phyloP scores from a whole-genome alignment of 116 monocot genomes.

The Posidonia oceanica region DNA sequence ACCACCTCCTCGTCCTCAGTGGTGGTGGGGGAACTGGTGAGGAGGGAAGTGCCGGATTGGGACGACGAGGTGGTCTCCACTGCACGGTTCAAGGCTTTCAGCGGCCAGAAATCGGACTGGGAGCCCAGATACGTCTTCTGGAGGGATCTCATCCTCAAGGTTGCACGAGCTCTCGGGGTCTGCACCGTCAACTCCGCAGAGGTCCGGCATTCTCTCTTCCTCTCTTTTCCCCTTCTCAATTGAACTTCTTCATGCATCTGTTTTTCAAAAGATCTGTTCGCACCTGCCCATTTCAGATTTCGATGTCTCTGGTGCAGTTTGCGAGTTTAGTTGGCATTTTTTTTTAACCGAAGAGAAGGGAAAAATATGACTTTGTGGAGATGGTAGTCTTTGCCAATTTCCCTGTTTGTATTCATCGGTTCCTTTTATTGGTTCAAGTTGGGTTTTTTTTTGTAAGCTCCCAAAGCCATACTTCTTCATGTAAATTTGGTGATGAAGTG shows the following conservation, averaged over 20 bases:
- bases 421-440: no score
- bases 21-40: constrained; percentile 40
- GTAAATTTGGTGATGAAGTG: no score
- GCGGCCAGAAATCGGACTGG: constrained; percentile 87
- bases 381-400: no score
- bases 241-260: background rate
- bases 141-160: constrained; percentile 62
- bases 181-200: constrained; percentile 32
- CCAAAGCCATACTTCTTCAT: no score
- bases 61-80: constrained; percentile 46
- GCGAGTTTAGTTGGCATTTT: no score
- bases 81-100: constrained; percentile 82
- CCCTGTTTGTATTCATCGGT: no score
- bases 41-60: constrained; percentile 60
- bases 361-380: no score
- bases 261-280: background rate
- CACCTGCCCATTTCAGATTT: no score
- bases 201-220: constrained; percentile 17
- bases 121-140: constrained; percentile 61
- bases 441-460: no score
- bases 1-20: background rate
- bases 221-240: background rate
- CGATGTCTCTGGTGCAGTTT: no score
- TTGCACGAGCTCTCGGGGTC: constrained; percentile 49
- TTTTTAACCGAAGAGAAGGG: no score